Percentiles rank a stretch among this genome's conserved stretches.
Conservation (phyloP, 2,329 filamentous ascomycete species). For the Didymella glomerata region DNA sequence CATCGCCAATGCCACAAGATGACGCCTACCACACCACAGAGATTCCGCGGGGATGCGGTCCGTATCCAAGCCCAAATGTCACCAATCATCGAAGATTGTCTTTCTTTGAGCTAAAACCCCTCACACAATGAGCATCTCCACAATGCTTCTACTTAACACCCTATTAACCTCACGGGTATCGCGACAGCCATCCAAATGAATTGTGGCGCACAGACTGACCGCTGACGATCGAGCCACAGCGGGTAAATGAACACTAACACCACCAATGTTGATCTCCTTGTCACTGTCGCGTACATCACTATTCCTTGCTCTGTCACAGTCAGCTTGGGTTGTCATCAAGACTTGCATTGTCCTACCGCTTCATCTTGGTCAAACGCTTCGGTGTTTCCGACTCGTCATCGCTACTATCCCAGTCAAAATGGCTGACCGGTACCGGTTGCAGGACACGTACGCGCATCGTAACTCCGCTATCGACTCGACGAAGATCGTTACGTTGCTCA, state of each 20-base stretch:
- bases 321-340: neutral
- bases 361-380: slow-evolving; percentile 1
- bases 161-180: neutral
- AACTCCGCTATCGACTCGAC: slow-evolving; percentile 3
- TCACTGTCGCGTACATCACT: neutral
- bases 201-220: neutral
- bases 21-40: neutral
- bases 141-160: neutral
- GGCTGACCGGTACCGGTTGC: slow-evolving; percentile 3
- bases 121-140: neutral
- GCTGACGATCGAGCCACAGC: neutral
- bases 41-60: slow-evolving; percentile 1
- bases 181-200: neutral
- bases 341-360: neutral
- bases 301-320: neutral
- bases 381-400: neutral
- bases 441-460: neutral
- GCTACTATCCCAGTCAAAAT: slow-evolving; percentile 11
- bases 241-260: neutral
- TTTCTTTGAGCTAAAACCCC: neutral
- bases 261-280: neutral
- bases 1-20: slow-evolving; percentile 1
- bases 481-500: neutral
- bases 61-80: neutral
- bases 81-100: neutral